Conservation (phyloP, 768 basidiomycete species). For the Multifurca ochricompacta region DNA sequence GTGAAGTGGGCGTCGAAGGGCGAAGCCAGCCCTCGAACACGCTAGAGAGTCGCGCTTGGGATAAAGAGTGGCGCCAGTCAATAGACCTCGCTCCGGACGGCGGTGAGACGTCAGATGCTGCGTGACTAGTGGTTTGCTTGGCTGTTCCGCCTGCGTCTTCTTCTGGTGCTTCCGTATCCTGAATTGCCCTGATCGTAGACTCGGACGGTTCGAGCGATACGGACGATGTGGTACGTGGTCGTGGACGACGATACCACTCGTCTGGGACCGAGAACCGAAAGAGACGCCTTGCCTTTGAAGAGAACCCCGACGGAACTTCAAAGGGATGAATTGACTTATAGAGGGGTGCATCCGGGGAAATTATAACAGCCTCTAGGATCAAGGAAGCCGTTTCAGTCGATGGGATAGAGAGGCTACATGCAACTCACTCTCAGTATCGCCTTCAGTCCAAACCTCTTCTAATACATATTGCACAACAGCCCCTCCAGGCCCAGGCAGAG, state of each 20-base stretch:
- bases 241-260: constrained; percentile 71
- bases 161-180: constrained; percentile 42
- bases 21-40: constrained; percentile 63
- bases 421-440: constrained; percentile 46
- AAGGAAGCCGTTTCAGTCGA: neutral
- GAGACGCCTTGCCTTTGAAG: constrained; percentile 34
- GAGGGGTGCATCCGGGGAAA: constrained; percentile 37
- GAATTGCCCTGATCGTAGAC: constrained; percentile 40
- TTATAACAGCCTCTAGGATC: constrained; percentile 35
- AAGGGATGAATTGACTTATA: constrained; percentile 38
- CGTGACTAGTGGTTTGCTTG: constrained; percentile 35
- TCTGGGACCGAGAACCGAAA: constrained; percentile 68
- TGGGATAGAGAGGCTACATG: neutral
- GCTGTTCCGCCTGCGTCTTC: constrained; percentile 54
- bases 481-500: constrained; percentile 57
- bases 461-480: constrained; percentile 65
- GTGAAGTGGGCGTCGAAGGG: constrained; percentile 33
- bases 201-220: constrained; percentile 45
- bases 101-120: constrained; percentile 20
- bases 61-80: constrained; percentile 47
- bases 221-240: constrained; percentile 42
- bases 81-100: constrained; percentile 24
- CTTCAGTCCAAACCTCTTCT: constrained; percentile 57
- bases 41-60: constrained; percentile 54
- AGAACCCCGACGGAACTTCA: constrained; percentile 35